Evolutionary conservation across 345 rosid genomes (phyloP).

Genomic region (Adansonia digitata): DNA sequence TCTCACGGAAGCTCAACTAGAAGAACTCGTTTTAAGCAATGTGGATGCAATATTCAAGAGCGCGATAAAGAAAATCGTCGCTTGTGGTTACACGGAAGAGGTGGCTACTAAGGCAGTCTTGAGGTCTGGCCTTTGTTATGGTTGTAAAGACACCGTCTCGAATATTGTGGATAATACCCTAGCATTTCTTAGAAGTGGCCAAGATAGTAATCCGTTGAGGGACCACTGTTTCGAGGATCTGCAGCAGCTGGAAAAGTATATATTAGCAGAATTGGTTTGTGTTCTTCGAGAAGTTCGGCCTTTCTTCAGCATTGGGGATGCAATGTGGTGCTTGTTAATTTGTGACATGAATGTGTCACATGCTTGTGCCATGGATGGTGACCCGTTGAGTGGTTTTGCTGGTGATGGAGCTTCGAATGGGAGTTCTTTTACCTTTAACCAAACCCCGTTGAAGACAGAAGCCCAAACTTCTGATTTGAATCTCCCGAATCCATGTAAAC

Average conservation of each 20-base stretch:
- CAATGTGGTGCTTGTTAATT: slow-evolving; percentile 94
- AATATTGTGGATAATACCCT: slow-evolving; percentile 71
- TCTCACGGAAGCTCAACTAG: slow-evolving; percentile 64
- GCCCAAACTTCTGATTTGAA: slow-evolving; percentile 39
- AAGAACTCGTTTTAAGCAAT: slow-evolving; percentile 63
- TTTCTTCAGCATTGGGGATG: slow-evolving; percentile 83
- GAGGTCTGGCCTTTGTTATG: slow-evolving; percentile 68
- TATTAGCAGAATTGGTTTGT: slow-evolving; percentile 78
- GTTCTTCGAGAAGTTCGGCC: slow-evolving; percentile 81
- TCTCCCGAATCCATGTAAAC: slow-evolving; percentile 40
- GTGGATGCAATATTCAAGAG: slow-evolving; percentile 59
- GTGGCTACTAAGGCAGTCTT: slow-evolving; percentile 55
- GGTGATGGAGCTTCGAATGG: slow-evolving; percentile 33
- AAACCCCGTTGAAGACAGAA: slow-evolving; percentile 30
- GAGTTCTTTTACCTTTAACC: slow-evolving; percentile 25
- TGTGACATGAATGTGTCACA: slow-evolving; percentile 95
- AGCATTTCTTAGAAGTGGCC: slow-evolving; percentile 54
- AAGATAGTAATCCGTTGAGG: slow-evolving; percentile 40
- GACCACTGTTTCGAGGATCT: slow-evolving; percentile 56
- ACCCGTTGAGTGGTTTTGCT: slow-evolving; percentile 40
- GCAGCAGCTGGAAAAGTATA: slow-evolving; percentile 71
- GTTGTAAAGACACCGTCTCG: slow-evolving; percentile 56
- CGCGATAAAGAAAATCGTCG: slow-evolving; percentile 54
- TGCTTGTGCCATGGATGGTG: slow-evolving; percentile 89
- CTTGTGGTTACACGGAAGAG: slow-evolving; percentile 53